Evolutionary conservation across 2,329 filamentous ascomycete species (phyloP).

Genomic region (Waltergamsia citrina): DNA sequence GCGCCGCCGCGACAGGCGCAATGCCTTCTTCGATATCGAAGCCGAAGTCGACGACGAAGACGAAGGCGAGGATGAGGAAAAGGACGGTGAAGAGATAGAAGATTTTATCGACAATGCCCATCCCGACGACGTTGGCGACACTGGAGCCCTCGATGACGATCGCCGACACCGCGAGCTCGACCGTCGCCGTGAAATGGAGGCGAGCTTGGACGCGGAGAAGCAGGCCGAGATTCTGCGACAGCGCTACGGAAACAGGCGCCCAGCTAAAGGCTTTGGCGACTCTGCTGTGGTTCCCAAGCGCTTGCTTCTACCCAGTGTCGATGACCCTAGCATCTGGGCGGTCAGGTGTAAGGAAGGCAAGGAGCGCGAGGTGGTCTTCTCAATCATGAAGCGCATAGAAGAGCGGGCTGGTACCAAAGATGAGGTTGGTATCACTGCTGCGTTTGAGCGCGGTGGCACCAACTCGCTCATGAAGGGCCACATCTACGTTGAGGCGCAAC

Average conservation of each 20-base stretch:
- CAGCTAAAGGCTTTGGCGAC: conserved; percentile 55
- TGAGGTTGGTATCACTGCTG: conserved; percentile 75
- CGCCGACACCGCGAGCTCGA: conserved; percentile 90
- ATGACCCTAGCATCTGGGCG: conserved; percentile 94
- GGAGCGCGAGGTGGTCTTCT: conserved; percentile 82
- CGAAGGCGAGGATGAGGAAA: conserved; percentile 78
- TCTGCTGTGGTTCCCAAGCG: conserved; percentile 75
- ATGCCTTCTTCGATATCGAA: conserved; percentile 93
- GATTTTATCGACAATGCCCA: conserved; percentile 85
- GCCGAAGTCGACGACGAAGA: conserved; percentile 97
- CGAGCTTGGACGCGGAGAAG: conserved; percentile 87
- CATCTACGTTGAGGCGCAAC: conserved; percentile 86
- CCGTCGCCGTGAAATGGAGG: conserved; percentile 77
- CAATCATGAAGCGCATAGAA: conserved; percentile 80
- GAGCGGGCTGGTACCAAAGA: conserved; percentile 71
- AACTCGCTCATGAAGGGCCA: conserved; percentile 83
- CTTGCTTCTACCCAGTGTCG: conserved; percentile 80
- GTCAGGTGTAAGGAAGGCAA: conserved; percentile 92
- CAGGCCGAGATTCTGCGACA: conserved; percentile 80
- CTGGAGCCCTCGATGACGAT: conserved; percentile 76
- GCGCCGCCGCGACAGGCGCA: conserved; percentile 65
- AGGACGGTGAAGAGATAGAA: conserved; percentile 74
- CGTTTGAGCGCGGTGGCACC: conserved; percentile 77
- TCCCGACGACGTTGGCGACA: conserved; percentile 78
- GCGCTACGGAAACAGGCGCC: conserved; percentile 73